phyloP scores from a whole-genome alignment of 306 rosid species.

The Leucaena leucocephala region DNA sequence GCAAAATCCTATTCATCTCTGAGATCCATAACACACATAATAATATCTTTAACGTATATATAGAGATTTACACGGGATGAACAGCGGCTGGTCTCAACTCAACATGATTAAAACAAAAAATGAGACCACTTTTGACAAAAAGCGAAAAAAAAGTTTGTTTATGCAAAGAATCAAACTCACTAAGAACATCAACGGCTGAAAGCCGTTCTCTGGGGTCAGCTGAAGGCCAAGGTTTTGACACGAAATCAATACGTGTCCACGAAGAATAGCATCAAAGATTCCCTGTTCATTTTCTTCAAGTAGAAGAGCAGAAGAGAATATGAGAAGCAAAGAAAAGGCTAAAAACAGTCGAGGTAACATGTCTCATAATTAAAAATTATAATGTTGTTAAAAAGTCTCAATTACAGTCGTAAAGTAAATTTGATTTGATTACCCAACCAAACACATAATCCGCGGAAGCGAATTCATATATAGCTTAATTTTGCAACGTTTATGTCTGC shows the following conservation, averaged over 20 bases:
- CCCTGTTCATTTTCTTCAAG: slow-evolving; percentile 86
- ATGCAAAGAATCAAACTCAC: slow-evolving; percentile 59
- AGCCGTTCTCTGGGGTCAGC: slow-evolving; percentile 80
- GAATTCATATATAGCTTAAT: too few species aligned
- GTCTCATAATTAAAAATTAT: too few species aligned
- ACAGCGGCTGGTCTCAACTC: slow-evolving; percentile 8
- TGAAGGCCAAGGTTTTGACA: slow-evolving; percentile 95
- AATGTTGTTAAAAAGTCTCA: too few species aligned
- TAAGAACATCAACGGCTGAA: slow-evolving; percentile 73
- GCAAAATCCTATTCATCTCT: slow-evolving; percentile 7
- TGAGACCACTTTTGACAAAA: neutral
- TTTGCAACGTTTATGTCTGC: too few species aligned
- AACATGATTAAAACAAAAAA: slow-evolving; percentile 19
- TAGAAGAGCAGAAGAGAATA: slow-evolving; percentile 33
- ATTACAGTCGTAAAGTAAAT: too few species aligned
- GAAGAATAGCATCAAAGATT: slow-evolving; percentile 88
- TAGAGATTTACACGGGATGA: neutral
- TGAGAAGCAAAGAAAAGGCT: slow-evolving; percentile 28
- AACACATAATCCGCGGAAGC: too few species aligned
- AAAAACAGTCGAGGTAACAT: neutral
- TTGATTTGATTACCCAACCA: too few species aligned
- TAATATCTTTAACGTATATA: neutral
- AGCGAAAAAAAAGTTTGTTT: neutral
- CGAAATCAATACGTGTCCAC: slow-evolving; percentile 83
- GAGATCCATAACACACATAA: neutral